Conservation (phyloP, 371 early-diverging fungal genomes). For the Mortierella sp. region DNA sequence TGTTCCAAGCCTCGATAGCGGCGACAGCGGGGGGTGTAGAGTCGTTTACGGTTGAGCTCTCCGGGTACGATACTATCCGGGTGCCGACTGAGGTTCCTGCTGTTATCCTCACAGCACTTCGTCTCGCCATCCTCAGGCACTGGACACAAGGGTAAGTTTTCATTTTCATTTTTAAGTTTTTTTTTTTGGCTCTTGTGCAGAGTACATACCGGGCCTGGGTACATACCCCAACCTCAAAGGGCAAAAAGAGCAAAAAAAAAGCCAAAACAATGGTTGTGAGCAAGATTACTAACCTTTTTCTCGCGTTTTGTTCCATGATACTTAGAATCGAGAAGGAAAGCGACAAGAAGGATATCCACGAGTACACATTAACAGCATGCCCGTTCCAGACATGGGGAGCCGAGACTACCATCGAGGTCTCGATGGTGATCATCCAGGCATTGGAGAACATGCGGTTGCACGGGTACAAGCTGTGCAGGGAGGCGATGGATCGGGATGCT, state of each 20-base stretch:
- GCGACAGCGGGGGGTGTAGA: not conserved
- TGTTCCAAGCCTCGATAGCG: too few species aligned
- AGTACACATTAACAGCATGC: slow-evolving; percentile 38
- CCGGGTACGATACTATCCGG: slow-evolving; percentile 40
- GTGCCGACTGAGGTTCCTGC: slow-evolving; percentile 31
- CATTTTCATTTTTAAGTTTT: not conserved
- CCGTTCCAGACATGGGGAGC: slow-evolving; percentile 26
- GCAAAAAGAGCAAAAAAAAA: too few species aligned
- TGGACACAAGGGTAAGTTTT: slow-evolving; percentile 23
- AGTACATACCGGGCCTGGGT: too few species aligned
- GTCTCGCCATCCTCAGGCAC: slow-evolving; percentile 18
- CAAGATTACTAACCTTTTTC: not conserved
- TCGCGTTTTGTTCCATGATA: not conserved
- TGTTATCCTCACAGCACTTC: slow-evolving; percentile 12
- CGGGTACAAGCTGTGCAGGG: slow-evolving; percentile 31
- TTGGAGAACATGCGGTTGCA: slow-evolving; percentile 23
- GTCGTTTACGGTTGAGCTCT: slow-evolving; percentile 30
- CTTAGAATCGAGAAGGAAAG: slow-evolving; percentile 5
- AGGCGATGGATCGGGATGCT: slow-evolving; percentile 29
- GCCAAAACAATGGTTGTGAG: too few species aligned
- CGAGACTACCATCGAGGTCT: slow-evolving; percentile 14
- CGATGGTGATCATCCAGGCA: slow-evolving; percentile 39
- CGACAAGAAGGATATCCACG: slow-evolving; percentile 26
- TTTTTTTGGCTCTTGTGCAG: too few species aligned
- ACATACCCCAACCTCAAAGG: too few species aligned